These are phyloP conservation scores for Phymatotrichopsis omnivora DNA, from an alignment of 2,329 filamentous ascomycete species.

Conservation along the genomic window DNA sequence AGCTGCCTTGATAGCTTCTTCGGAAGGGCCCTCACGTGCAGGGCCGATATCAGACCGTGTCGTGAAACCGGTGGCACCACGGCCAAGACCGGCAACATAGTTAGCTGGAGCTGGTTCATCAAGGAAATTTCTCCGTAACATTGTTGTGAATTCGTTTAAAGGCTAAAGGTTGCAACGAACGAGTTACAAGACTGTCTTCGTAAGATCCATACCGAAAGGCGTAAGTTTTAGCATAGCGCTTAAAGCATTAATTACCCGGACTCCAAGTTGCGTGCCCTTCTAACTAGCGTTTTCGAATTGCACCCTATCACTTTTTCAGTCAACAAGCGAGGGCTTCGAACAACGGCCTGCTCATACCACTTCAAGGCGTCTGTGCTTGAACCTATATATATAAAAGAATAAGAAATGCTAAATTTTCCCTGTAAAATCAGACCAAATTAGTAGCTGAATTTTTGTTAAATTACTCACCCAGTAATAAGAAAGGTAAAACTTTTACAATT, in stretches of 20 bases:
- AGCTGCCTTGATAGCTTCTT: slow-evolving; percentile 96
- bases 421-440: no score
- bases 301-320: no score
- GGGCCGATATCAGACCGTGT: slow-evolving; percentile 94
- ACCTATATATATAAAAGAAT: no score
- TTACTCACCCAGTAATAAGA: no score
- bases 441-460: no score
- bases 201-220: neutral
- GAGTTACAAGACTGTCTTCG: neutral
- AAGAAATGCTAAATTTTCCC: no score
- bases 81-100: slow-evolving; percentile 79
- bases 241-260: slow-evolving; percentile 3
- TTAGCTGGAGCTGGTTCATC: slow-evolving; percentile 43
- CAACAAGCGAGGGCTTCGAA: no score
- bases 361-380: no score
- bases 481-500: no score
- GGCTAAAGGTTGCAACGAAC: neutral
- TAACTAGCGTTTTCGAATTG: no score
- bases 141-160: slow-evolving; percentile 9
- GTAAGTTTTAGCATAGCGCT: neutral
- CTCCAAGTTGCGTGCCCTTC: no score
- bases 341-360: no score
- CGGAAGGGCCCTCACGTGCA: slow-evolving; percentile 85
- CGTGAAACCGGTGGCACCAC: slow-evolving; percentile 96
- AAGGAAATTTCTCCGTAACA: slow-evolving; percentile 32